Conservation (phyloP, 75 land plant genomes). For the Larix kaempferi region DNA sequence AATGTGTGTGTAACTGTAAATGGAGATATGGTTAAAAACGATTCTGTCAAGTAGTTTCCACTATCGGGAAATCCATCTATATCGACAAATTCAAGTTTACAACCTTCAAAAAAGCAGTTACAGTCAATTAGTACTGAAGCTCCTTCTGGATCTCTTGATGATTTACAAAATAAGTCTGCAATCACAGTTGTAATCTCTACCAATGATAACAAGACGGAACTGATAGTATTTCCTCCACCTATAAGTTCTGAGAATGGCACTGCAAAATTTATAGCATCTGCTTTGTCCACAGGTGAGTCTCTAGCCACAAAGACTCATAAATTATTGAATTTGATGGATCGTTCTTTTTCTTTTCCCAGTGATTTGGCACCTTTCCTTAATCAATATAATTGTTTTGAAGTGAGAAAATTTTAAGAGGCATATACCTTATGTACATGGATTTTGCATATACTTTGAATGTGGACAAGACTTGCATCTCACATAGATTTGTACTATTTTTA, state of each 20-base stretch:
- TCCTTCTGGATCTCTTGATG: background rate
- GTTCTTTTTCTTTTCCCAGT: too few relatives aligned
- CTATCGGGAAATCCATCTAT: background rate
- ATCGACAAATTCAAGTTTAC: slow-evolving; percentile 1
- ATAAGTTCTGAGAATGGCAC: background rate
- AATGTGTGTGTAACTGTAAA: too few relatives aligned
- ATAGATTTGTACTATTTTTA: too few relatives aligned
- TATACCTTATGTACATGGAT: too few relatives aligned
- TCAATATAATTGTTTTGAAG: too few relatives aligned
- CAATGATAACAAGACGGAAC: background rate
- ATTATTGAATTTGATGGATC: too few relatives aligned
- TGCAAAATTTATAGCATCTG: background rate
- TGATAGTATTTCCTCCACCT: background rate
- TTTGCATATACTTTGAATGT: too few relatives aligned
- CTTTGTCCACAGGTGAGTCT: background rate
- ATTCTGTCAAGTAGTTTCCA: background rate
- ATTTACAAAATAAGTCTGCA: background rate
- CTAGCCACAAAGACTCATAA: background rate
- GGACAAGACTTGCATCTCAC: too few relatives aligned
- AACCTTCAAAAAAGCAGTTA: background rate
- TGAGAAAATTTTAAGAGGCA: too few relatives aligned
- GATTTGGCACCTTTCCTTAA: too few relatives aligned
- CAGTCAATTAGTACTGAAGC: background rate
- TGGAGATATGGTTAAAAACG: background rate
- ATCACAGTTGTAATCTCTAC: background rate